phyloP scores from a whole-genome alignment of 768 basidiomycete species.

The Suillus placidus region DNA sequence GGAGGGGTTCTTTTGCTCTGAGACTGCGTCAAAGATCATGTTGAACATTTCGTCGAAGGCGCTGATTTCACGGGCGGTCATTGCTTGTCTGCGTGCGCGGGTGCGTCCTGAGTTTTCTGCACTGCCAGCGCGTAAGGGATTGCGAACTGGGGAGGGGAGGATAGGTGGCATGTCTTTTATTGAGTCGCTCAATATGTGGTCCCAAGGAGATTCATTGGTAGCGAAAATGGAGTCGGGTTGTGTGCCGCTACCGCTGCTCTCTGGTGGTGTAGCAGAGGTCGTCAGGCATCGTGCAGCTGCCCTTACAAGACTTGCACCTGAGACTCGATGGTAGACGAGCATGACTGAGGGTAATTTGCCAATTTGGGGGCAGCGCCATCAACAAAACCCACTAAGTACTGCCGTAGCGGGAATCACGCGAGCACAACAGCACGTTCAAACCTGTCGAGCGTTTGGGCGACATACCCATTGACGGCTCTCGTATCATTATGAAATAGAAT shows the following conservation, averaged over 20 bases:
- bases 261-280: neutral
- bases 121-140: constrained; percentile 17
- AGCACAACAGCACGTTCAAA: too few relatives aligned
- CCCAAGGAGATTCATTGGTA: constrained; percentile 46
- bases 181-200: constrained; percentile 51
- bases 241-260: neutral
- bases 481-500: too few relatives aligned
- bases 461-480: too few relatives aligned
- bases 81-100: constrained; percentile 49
- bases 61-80: constrained; percentile 68
- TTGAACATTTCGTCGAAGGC: constrained; percentile 77
- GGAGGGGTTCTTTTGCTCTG: constrained; percentile 32
- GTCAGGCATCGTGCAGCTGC: constrained; percentile 10
- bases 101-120: neutral
- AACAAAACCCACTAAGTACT: too few relatives aligned
- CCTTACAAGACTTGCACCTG: constrained; percentile 6
- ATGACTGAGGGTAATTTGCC: constrained; percentile 14
- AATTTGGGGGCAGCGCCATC: constrained; percentile 24
- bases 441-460: too few relatives aligned
- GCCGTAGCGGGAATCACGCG: too few relatives aligned
- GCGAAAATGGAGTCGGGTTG: constrained; percentile 38
- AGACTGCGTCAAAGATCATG: constrained; percentile 63
- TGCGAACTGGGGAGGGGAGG: constrained; percentile 22
- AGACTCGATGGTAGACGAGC: constrained; percentile 22
- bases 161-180: constrained; percentile 38